These are phyloP conservation scores for Miscanthus lutarioriparius DNA, from an alignment of 176 grass and related monocot species.

Conservation along the genomic window DNA sequence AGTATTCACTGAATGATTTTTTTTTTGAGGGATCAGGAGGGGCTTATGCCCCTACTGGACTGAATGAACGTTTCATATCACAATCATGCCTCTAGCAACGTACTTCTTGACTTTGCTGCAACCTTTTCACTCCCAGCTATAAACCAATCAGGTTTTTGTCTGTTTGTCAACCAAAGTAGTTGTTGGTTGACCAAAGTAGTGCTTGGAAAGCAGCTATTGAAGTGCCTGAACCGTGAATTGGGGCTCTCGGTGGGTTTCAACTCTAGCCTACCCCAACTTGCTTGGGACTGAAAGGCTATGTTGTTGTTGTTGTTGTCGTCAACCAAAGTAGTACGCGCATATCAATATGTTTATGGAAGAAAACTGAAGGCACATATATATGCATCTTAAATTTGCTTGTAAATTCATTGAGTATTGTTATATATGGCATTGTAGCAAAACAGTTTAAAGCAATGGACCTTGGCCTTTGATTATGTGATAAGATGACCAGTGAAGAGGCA, in stretches of 20 bases:
- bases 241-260: too few species aligned
- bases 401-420: neutral
- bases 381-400: conserved; percentile 6
- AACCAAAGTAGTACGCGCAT: neutral
- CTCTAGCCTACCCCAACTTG: too few species aligned
- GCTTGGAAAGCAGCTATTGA: too few species aligned
- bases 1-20: neutral
- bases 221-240: too few species aligned
- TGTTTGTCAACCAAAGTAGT: conserved; percentile 15
- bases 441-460: neutral
- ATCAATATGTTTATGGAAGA: neutral
- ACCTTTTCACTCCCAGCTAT: neutral
- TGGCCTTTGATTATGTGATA: neutral
- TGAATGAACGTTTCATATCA: conserved; percentile 21
- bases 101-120: conserved; percentile 24
- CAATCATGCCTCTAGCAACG: conserved; percentile 10
- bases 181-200: too few species aligned
- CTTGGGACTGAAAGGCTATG: too few species aligned
- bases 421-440: neutral
- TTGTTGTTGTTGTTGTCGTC: too few species aligned
- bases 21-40: too few species aligned
- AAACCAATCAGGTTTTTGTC: conserved; percentile 4
- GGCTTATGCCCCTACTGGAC: too few species aligned
- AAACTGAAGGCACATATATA: neutral
- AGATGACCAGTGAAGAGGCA: neutral